phyloP scores from a whole-genome alignment of 139 green algal genomes.

The Ettlia oleoabundans region DNA sequence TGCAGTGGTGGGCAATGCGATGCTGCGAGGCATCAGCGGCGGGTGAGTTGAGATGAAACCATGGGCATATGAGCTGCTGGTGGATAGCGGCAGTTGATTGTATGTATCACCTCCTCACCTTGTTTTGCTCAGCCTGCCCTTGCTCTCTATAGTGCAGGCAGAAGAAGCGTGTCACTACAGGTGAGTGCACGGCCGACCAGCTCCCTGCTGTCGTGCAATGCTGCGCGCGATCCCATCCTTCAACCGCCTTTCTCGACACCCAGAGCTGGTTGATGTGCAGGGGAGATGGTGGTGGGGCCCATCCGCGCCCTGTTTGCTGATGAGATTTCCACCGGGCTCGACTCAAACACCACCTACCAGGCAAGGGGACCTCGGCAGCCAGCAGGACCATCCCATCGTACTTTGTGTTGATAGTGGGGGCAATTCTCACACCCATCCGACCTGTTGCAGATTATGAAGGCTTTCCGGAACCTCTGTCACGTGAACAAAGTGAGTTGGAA shows the following conservation, averaged over 20 bases:
- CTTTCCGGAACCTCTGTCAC: background rate
- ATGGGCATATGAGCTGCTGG: background rate
- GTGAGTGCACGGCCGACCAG: background rate
- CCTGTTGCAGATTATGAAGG: constrained; percentile 1
- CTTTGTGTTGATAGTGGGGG: too few relatives aligned
- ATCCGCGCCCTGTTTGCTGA: constrained; percentile 62
- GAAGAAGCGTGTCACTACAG: constrained; percentile 73
- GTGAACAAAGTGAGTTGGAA: too few relatives aligned
- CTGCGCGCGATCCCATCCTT: background rate
- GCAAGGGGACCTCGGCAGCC: too few relatives aligned
- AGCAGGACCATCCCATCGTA: too few relatives aligned
- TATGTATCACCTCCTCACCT: background rate
- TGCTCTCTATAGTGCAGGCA: constrained; percentile 26
- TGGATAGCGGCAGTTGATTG: background rate
- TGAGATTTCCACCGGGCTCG: constrained; percentile 69
- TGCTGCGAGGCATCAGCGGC: constrained; percentile 67
- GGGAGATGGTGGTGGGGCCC: constrained; percentile 63
- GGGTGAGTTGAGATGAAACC: constrained; percentile 17
- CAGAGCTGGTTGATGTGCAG: too few relatives aligned
- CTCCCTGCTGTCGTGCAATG: background rate
- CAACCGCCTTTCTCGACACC: too few relatives aligned
- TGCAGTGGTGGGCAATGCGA: constrained; percentile 66
- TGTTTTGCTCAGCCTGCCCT: background rate
- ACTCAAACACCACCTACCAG: constrained; percentile 64
- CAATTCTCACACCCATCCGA: background rate